Evolutionary conservation across 2,329 filamentous ascomycete species (phyloP), one percentile per base, ranked within the genome.

Genomic region (Incumbomyces delicatus): DNA sequence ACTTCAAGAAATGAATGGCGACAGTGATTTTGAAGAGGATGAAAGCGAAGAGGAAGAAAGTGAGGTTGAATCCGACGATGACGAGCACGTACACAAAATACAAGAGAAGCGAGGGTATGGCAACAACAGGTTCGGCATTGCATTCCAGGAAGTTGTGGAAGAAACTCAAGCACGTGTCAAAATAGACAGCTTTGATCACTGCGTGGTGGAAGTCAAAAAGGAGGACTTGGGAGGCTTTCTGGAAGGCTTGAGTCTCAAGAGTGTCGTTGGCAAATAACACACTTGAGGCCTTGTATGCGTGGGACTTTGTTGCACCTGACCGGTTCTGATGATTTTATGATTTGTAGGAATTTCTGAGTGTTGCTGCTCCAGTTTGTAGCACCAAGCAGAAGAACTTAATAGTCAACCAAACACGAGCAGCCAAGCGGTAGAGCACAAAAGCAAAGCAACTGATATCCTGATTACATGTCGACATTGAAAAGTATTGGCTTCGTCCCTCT

Each of bases 171-270:
- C 90, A 0, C 71, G 89, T 13, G 88, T 96, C 16, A 74, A 88
- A 50, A 94, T 95, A 61, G 92, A 98, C 66, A 94, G 86, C 64
- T 98, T 98, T 60, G 92, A 98, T 66, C 87, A 95, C 63, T 94
- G 87, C 60, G 92, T 96, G 6, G 89, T 96, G 39, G 92, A 98
- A 64, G 90, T 98, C n/a, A 83, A 83, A 67, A 95, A 95, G 70
- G 92, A 96, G 62, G 92, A 96, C 66, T 69, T 98, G 22, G 80
- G 81, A 13, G 87, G 83, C 0, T 98, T 98, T 63, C 71, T 98
- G 55, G 92, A 98, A 69, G 83, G 83, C 47, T 66, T 98, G 61
- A 95, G 89, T 66, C 83, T 88, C 76, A 94, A 94, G 75, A 81
- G 81, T 47, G 88, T 96, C 14, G 83, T 81, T 47, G 78, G 77